Conservation (phyloP, 2,329 filamentous ascomycete genomes). For the Zymoseptoria ardabiliae region DNA sequence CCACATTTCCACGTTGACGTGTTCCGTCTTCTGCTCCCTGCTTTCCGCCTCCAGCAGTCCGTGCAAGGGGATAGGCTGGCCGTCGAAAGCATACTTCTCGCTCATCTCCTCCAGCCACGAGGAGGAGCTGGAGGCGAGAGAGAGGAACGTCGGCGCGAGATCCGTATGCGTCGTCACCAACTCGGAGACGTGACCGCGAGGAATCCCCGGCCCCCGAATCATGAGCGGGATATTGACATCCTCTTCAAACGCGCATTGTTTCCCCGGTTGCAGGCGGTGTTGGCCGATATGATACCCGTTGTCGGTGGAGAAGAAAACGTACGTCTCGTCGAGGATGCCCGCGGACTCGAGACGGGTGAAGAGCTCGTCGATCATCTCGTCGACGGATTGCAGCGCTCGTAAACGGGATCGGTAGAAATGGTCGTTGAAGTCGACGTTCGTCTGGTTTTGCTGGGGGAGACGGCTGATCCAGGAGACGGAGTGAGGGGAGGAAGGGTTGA, state of each 20-base stretch:
- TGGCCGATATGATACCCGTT: slow-evolving; percentile 37
- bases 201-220: slow-evolving; percentile 32
- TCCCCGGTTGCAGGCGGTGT: slow-evolving; percentile 35
- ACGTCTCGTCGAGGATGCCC: slow-evolving; percentile 42
- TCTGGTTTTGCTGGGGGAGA: slow-evolving; percentile 40
- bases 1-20: slow-evolving; percentile 38
- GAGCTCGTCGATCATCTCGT: slow-evolving; percentile 47
- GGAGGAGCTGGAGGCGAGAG: slow-evolving; percentile 24
- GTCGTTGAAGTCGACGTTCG: slow-evolving; percentile 46
- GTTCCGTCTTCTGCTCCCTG: slow-evolving; percentile 20
- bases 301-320: slow-evolving; percentile 35
- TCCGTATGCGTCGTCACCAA: slow-evolving; percentile 35
- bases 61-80: slow-evolving; percentile 28
- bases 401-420: slow-evolving; percentile 46
- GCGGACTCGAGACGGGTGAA: slow-evolving; percentile 36
- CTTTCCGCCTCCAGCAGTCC: not conserved
- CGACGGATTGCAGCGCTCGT: slow-evolving; percentile 46
- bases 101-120: slow-evolving; percentile 7
- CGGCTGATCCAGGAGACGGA: slow-evolving; percentile 42
- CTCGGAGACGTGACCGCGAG: slow-evolving; percentile 22
- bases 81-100: slow-evolving; percentile 29
- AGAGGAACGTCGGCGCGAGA: slow-evolving; percentile 33
- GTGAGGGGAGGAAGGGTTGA: slow-evolving; percentile 51
- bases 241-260: slow-evolving; percentile 33
- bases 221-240: slow-evolving; percentile 36